Evolutionary conservation across 2,329 filamentous ascomycete genomes (phyloP).

Genomic region (Reticulascus tulasneorum): DNA sequence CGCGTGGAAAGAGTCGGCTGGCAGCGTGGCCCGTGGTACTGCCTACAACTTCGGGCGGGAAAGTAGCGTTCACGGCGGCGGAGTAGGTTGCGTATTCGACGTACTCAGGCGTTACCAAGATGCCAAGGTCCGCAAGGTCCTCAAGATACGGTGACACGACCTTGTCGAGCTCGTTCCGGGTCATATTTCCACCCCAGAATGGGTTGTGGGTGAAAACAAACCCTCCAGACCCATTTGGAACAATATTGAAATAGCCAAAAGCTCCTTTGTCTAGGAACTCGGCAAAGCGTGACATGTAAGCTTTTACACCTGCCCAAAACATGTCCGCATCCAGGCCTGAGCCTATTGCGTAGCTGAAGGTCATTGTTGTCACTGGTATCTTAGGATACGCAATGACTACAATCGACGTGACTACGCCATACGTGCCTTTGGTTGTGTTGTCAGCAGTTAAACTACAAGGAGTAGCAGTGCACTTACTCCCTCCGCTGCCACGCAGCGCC

Average conservation of each 20-base stretch:
- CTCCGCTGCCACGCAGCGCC: conserved; percentile 45
- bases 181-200: no score
- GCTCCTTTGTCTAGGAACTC: no score
- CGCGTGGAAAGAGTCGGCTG: conserved; percentile 5
- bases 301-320: conserved; percentile 22
- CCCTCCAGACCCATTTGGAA: no score
- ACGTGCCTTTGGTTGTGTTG: conserved; percentile 51
- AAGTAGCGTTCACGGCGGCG: conserved; percentile 19
- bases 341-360: conserved; percentile 32
- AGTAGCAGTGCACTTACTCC: conserved; percentile 9
- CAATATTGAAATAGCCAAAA: no score
- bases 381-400: conserved; percentile 47
- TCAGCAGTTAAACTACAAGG: conserved; percentile 18
- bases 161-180: conserved; percentile 27
- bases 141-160: conserved; percentile 29
- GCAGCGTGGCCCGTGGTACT: no score
- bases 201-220: no score
- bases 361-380: conserved; percentile 35
- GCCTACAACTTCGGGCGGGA: no score
- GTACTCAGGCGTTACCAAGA: conserved; percentile 20
- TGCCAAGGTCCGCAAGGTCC: conserved; percentile 25
- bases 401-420: conserved; percentile 51
- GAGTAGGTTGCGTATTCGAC: conserved; percentile 19
- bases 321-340: conserved; percentile 16
- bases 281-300: no score